Percentiles rank a stretch among this genome's conserved stretches.
Evolutionary conservation across 164 flowering plant species (phyloP).

Genomic region (Chimonanthus praecox): DNA sequence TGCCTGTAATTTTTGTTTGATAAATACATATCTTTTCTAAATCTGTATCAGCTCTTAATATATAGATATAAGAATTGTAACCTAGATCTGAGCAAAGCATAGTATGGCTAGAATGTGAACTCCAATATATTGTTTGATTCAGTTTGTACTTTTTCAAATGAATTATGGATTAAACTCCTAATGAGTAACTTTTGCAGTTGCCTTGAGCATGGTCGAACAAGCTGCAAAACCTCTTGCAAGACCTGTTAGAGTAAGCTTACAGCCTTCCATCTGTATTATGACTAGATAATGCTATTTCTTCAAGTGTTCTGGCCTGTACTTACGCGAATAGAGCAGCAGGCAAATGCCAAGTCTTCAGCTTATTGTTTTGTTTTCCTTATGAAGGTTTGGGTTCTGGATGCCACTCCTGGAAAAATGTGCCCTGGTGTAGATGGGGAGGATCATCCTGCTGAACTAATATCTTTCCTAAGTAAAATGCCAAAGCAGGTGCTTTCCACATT

Average conservation of each 20-base stretch:
- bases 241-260: slow-evolving; percentile 70
- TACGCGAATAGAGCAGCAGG: not conserved
- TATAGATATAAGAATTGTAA: no score
- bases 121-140: not conserved
- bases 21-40: not conserved
- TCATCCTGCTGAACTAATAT: slow-evolving; percentile 83
- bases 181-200: slow-evolving; percentile 49
- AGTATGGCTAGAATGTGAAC: not conserved
- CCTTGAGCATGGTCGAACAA: slow-evolving; percentile 95
- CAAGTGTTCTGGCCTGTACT: not conserved
- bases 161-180: not conserved
- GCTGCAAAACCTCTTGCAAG: slow-evolving; percentile 97
- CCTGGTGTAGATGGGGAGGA: slow-evolving; percentile 94
- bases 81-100: not conserved
- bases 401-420: slow-evolving; percentile 89
- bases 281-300: not conserved
- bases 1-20: slow-evolving; percentile 2
- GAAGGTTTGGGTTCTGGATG: slow-evolving; percentile 96
- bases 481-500: slow-evolving; percentile 44
- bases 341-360: not conserved
- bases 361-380: slow-evolving; percentile 4
- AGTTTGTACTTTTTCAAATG: no score
- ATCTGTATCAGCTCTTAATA: no score
- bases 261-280: not conserved
- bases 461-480: slow-evolving; percentile 65